Conservation (phyloP, 2,329 filamentous ascomycete genomes). For the Microdochium paspali region DNA sequence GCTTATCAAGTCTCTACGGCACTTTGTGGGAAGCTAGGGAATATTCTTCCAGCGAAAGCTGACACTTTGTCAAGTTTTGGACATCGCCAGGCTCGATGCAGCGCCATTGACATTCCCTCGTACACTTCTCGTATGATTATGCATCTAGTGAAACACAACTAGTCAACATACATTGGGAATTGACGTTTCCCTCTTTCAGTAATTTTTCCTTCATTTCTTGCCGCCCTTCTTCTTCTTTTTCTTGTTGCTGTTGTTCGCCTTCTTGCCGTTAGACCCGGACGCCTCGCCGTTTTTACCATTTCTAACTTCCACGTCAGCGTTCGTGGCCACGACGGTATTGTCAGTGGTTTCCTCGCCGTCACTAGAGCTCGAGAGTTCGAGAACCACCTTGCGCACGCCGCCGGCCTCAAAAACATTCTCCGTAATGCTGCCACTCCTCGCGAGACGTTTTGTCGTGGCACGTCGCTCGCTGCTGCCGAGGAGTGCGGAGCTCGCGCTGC, state of each 20-base stretch:
- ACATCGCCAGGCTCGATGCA: too few species aligned
- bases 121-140: too few species aligned
- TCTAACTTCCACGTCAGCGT: background rate
- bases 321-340: background rate
- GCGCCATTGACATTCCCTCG: too few species aligned
- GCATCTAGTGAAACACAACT: too few species aligned
- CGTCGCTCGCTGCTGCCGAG: constrained; percentile 7
- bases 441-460: constrained; percentile 28
- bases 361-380: constrained; percentile 54
- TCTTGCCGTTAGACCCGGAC: background rate
- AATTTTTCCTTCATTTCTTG: too few species aligned
- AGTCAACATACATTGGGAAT: too few species aligned
- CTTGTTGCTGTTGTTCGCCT: background rate
- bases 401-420: constrained; percentile 65
- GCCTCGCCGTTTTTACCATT: background rate
- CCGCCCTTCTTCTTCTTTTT: background rate
- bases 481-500: constrained; percentile 1
- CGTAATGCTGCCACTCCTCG: constrained; percentile 65
- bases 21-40: too few species aligned
- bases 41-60: too few species aligned
- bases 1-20: too few species aligned
- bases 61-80: too few species aligned
- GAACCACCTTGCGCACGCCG: constrained; percentile 62
- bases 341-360: constrained; percentile 10
- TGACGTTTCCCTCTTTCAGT: too few species aligned